These are phyloP conservation scores for Sechiopsis laciniata DNA, from an alignment of 306 rosid genomes.

Conservation along the genomic window DNA sequence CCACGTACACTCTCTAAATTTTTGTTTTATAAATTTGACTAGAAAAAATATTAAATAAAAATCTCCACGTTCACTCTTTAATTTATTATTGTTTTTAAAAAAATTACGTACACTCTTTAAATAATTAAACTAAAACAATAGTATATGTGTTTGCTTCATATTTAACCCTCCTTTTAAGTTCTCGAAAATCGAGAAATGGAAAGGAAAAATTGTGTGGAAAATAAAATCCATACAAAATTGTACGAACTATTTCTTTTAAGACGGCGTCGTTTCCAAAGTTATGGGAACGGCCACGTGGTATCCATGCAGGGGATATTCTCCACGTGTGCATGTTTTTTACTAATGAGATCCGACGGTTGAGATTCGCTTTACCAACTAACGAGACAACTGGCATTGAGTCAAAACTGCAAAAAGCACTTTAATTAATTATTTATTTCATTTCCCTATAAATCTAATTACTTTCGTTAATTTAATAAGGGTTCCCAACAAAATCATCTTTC, in stretches of 20 bases:
- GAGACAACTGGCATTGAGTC: conserved; percentile 11
- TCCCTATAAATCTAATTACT: conserved; percentile 18
- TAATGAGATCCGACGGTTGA: conserved; percentile 6
- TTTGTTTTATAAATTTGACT: too few species aligned
- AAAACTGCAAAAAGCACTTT: not conserved
- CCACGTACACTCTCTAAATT: not conserved
- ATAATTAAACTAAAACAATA: too few species aligned
- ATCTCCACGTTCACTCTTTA: too few species aligned
- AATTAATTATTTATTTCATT: not conserved
- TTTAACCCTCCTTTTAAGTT: not conserved
- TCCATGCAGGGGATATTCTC: not conserved
- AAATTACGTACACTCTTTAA: too few species aligned
- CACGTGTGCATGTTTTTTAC: conserved; percentile 3
- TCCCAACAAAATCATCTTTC: conserved; percentile 6
- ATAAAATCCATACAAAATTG: not conserved
- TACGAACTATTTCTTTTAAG: not conserved
- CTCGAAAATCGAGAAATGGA: not conserved
- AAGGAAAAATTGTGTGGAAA: not conserved
- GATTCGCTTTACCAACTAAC: not conserved
- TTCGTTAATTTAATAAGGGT: not conserved
- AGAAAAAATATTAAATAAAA: too few species aligned
- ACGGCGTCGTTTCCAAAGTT: conserved; percentile 13
- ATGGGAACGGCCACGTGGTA: not conserved
- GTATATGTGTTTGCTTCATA: too few species aligned
- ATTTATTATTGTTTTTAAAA: too few species aligned